phyloP scores from a whole-genome alignment of 75 land plant genomes.

The Pinus albicaulis region DNA sequence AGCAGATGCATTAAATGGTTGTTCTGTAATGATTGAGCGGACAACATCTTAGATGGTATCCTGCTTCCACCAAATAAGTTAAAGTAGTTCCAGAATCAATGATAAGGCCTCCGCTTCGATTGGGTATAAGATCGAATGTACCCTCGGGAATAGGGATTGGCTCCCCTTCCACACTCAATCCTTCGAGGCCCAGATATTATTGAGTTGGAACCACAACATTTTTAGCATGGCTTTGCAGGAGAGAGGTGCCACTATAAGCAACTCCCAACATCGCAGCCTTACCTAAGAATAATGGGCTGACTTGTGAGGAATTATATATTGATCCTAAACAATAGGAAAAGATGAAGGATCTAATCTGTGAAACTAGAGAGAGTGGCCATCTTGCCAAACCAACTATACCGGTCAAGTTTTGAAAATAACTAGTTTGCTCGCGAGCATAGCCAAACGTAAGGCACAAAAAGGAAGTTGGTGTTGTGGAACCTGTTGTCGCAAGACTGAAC shows the following conservation, averaged over 20 bases:
- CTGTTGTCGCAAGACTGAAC: slow-evolving; percentile 12
- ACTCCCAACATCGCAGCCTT: no score
- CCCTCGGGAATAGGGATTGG: background rate
- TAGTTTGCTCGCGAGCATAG: slow-evolving; percentile 16
- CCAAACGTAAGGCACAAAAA: slow-evolving; percentile 18
- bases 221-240: no score
- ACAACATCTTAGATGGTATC: slow-evolving; percentile 2
- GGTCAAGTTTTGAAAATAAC: background rate
- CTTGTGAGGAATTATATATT: background rate
- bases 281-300: slow-evolving; percentile 4
- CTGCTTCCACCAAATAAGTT: slow-evolving; percentile 1
- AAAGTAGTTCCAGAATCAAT: slow-evolving; percentile 18
- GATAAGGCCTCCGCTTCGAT: slow-evolving; percentile 15
- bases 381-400: slow-evolving; percentile 25
- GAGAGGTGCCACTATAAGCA: no score
- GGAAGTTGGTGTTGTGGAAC: background rate
- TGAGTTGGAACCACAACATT: no score
- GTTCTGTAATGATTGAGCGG: background rate
- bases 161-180: no score
- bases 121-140: background rate
- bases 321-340: slow-evolving; percentile 29
- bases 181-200: no score
- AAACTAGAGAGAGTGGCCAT: slow-evolving; percentile 16
- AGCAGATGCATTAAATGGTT: background rate
- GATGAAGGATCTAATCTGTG: slow-evolving; percentile 11